Conservation (phyloP, 257 asterid genomes). For the Solanum tarijense region DNA sequence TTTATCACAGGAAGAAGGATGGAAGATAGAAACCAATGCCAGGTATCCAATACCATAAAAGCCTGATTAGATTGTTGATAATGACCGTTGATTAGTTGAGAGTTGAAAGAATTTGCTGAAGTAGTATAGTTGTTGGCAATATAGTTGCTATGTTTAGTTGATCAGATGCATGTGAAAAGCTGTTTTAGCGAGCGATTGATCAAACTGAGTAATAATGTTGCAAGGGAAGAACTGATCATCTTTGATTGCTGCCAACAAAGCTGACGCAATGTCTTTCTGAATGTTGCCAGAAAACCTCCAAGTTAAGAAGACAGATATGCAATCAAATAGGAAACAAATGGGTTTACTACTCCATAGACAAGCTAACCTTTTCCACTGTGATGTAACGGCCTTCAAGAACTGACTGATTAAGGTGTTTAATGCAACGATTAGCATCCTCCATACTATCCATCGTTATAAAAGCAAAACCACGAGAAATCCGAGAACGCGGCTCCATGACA, state of each 20-base stretch:
- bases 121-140: slow-evolving; percentile 92
- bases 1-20: background rate
- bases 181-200: slow-evolving; percentile 72
- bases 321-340: slow-evolving; percentile 18
- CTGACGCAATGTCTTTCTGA: slow-evolving; percentile 92
- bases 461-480: slow-evolving; percentile 33
- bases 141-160: slow-evolving; percentile 87
- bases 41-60: slow-evolving; percentile 82
- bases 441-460: slow-evolving; percentile 28
- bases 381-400: slow-evolving; percentile 38
- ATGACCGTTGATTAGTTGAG: slow-evolving; percentile 88
- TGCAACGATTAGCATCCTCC: slow-evolving; percentile 31
- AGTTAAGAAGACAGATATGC: slow-evolving; percentile 58
- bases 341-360: slow-evolving; percentile 17
- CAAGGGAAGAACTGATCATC: slow-evolving; percentile 94
- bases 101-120: slow-evolving; percentile 83
- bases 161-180: slow-evolving; percentile 91
- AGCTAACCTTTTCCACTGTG: slow-evolving; percentile 89
- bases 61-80: slow-evolving; percentile 88
- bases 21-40: slow-evolving; percentile 34
- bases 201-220: slow-evolving; percentile 61
- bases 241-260: slow-evolving; percentile 95
- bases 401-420: slow-evolving; percentile 27
- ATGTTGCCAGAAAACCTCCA: slow-evolving; percentile 92
- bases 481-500: slow-evolving; percentile 28